Evolutionary conservation across 2,329 filamentous ascomycete genomes (phyloP), one percentile per base, ranked within the genome.

Genomic region (Capronia americana): DNA sequence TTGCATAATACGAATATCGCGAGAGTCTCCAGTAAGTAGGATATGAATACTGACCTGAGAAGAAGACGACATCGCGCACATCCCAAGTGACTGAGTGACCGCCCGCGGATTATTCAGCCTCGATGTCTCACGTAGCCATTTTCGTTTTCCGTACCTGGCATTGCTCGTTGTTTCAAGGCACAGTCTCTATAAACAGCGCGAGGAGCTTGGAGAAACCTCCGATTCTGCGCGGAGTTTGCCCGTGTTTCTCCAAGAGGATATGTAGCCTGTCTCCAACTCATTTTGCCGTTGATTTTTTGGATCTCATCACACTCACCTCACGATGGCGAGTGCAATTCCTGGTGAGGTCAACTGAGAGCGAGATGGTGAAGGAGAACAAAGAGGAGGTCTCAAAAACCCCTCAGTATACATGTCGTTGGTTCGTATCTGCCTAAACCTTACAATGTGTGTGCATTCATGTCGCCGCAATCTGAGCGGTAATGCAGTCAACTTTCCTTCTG

Each of bases 41-140:
- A 20, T 12, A n/a, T n/a, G n/a, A n/a, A n/a, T 11, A 51, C 48
- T 51, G 48, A 51, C 48, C 48, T 51, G 10, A 17, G 23, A 24
- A 12, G 32, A 24, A 57, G 10, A 41, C 20, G 23, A 44, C 32
- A 57, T 34, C 4, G 54, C 20, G 32, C 5, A 0, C 54, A 4
- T 6, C n/a, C 48, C 48, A 44, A 44, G 17, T 8, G 24, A 57
- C 24, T n/a, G n/a, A n/a, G n/a, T n/a, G n/a, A n/a, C n/a, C n/a
- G n/a, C n/a, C n/a, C 8, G 6, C 10, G 23, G 20, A 46, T 57
- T 46, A 57, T 46, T 57, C 56, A 57, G 38, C 56, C n/a, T 20
- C 44, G n/a, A 14, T 7, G 44, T 60, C 56, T 58, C 38, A 58
- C 56, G 50, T 55, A 61, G 48, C 10, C 48, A n/a, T n/a, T 34